A percentile compares a stretch with the other conserved stretches of the same genome.
Evolutionary conservation across 352 stramenopile species (phyloP).

Genomic region (Pythium insidiosum): DNA sequence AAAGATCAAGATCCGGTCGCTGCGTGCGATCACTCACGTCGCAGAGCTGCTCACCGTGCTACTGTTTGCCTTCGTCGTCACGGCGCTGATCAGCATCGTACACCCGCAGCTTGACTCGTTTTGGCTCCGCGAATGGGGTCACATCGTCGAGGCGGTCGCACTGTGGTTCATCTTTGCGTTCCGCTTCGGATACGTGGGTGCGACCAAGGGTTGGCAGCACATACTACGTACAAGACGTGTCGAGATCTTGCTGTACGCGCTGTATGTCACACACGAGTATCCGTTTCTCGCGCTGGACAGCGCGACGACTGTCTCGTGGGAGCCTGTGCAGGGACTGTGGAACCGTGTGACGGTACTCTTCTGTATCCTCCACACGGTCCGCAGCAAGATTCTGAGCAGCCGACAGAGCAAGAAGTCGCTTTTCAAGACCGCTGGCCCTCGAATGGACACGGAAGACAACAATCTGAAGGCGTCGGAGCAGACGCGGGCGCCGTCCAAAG

Average conservation of each 20-base stretch:
- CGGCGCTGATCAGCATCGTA: background rate
- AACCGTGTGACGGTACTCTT: slow-evolving; percentile 9
- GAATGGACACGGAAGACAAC: background rate
- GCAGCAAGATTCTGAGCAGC: background rate
- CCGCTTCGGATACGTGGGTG: slow-evolving; percentile 21
- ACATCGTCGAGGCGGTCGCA: slow-evolving; percentile 4
- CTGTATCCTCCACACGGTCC: slow-evolving; percentile 11
- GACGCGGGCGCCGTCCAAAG: no score
- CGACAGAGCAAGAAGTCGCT: background rate
- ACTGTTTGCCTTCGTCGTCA: background rate
- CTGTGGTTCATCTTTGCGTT: slow-evolving; percentile 21
- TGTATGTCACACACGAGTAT: slow-evolving; percentile 19
- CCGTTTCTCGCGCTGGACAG: slow-evolving; percentile 17
- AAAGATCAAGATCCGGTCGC: slow-evolving; percentile 18
- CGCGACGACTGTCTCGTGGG: slow-evolving; percentile 3
- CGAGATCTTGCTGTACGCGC: slow-evolving; percentile 11
- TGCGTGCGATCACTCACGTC: slow-evolving; percentile 13
- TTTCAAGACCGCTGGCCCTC: background rate
- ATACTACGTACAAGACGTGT: slow-evolving; percentile 12
- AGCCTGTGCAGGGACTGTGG: slow-evolving; percentile 10
- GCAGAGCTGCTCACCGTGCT: slow-evolving; percentile 11
- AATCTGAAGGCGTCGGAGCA: no score
- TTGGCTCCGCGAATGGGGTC: slow-evolving; percentile 8
- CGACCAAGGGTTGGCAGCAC: slow-evolving; percentile 7
- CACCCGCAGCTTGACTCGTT: background rate